Base-by-base conservation (phyloP, 2,329 filamentous ascomycete species). In the Metarhizium sp. region DNA sequence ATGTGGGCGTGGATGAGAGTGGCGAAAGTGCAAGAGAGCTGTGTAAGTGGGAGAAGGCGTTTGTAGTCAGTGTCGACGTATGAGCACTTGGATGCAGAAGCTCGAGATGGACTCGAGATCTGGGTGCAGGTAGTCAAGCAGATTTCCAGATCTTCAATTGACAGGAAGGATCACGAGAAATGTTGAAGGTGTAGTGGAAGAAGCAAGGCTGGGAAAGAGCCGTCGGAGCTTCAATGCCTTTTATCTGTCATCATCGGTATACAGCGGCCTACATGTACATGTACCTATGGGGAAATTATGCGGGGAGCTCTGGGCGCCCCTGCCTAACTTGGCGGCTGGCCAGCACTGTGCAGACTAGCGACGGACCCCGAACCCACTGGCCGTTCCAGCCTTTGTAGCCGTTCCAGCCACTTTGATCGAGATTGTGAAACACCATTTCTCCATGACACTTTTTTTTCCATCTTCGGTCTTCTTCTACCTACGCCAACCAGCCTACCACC, bases 221-320 rank as follows among this genome's bases (percentile, higher is more conserved):
- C 38, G 20, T 42, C 43, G 46, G 47, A 55, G 53, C 48, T 51
- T 38, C 53, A 43, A 46, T 14, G 50, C 43, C 45, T 56, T 55
- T 56, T 56, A 56, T 56, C 45, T 56, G 52, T 56, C 53, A 56
- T 56, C 54, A 29, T n/a, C 43, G 54, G 54, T 45, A 43, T 40
- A 42, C 36, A 34, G n/a, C 32, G 50, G 50, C 43, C 52, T 50
- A 25, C 20, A 25, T 25, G 20, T 25, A 25, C 20, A 25, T 25
- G 20, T 25, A 52, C 47, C 47, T 57, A 53, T 42, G 49, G 55
- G 34, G 43, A 50, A 25, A n/a, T 38, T 18, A 40, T 25, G 43
- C n/a, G 49, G 49, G 50, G 50, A 53, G 43, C 25, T 32, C 30
- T 14, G 36, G 30, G 32, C 43, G 43, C 43, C 43, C 43, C 43